Base-by-base conservation (phyloP, 768 basidiomycete genomes). In the Jaapia argillacea region DNA sequence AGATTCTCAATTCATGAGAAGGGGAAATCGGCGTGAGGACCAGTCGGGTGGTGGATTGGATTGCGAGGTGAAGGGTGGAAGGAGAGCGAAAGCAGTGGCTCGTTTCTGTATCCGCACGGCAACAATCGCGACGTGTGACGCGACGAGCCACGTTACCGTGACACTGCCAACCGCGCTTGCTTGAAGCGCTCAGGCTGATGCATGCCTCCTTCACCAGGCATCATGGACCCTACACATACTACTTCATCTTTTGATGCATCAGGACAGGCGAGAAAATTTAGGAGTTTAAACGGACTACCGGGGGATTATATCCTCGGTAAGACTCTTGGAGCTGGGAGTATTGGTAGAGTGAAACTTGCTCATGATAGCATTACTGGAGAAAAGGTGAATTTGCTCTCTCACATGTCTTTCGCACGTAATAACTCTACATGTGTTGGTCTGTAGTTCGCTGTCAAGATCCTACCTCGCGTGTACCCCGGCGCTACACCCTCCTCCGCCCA, bases 261-360 rank as follows among this genome's bases (percentile, higher is more conserved):
- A 40, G 28, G 3, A 58, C 51, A 23, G 57, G 43, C 54, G 18
- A 46, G 50, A 46, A 60, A 54, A 43, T 39, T 54, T 26, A 54
- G 62, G 40, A 57, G 59, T 35, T 60, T 59, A 28, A 64, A 67
- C 53, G 64, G 84, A 62, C 70, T 89, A 46, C 70, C 98, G 13
- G 94, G 93, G 24, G 91, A 97, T 59, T 99, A 96, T 68, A 87
- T 87, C 47, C 76, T 99, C 52, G 86, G 86, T 57, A 98, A 97
- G 74, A 96, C 94, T 4, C 74, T 99, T 33, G 94, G 94, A 21
- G 94, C 93, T 18, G 94, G 94, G 27, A 91, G 87, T 60, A 99
- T 99, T 93, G 94, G 94, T 51, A 97, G 97, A 63, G 94, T 99
- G 56, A 99, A 97, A 70, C 77, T 98, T 7, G 94, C 90, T 2